phyloP scores from a whole-genome alignment of 2,329 filamentous ascomycete genomes.

The Botrytis cinerea region DNA sequence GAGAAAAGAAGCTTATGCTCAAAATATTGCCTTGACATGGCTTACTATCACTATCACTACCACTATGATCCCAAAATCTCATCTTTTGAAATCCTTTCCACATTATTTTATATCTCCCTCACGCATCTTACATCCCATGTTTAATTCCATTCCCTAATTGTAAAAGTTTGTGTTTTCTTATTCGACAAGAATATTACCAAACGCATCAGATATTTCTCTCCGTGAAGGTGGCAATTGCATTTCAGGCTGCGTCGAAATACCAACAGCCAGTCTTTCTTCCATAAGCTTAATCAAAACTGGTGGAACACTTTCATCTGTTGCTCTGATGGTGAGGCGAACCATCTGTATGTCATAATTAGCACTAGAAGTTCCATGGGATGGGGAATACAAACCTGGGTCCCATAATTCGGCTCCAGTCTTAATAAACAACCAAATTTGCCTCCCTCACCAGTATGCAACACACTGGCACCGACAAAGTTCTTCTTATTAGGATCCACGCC shows the following conservation, averaged over 20 bases:
- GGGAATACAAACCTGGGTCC: slow-evolving; percentile 70
- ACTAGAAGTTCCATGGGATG: not conserved
- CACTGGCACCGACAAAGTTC: slow-evolving; percentile 91
- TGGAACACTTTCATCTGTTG: slow-evolving; percentile 88
- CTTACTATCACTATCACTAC: slow-evolving; percentile 2
- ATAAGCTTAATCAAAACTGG: slow-evolving; percentile 78
- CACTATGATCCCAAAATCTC: not conserved
- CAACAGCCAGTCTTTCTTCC: slow-evolving; percentile 74
- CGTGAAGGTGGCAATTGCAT: slow-evolving; percentile 32
- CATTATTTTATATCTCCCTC: slow-evolving; percentile 1
- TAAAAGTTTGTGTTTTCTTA: not conserved
- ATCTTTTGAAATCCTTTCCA: not conserved
- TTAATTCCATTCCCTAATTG: not conserved
- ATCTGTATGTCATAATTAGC: slow-evolving; percentile 58
- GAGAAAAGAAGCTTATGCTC: slow-evolving; percentile 1
- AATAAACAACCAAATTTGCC: slow-evolving; percentile 95
- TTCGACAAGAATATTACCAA: slow-evolving; percentile 40
- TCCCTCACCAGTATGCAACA: slow-evolving; percentile 75
- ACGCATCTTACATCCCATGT: not conserved
- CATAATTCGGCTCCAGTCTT: slow-evolving; percentile 91
- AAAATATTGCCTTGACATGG: not conserved
- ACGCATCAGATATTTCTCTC: slow-evolving; percentile 41
- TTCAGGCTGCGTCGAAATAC: slow-evolving; percentile 41
- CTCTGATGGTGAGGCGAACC: slow-evolving; percentile 90
- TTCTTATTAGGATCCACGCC: slow-evolving; percentile 88